Base-by-base conservation (phyloP, 164 flowering plant genomes). In the Piper longum region DNA sequence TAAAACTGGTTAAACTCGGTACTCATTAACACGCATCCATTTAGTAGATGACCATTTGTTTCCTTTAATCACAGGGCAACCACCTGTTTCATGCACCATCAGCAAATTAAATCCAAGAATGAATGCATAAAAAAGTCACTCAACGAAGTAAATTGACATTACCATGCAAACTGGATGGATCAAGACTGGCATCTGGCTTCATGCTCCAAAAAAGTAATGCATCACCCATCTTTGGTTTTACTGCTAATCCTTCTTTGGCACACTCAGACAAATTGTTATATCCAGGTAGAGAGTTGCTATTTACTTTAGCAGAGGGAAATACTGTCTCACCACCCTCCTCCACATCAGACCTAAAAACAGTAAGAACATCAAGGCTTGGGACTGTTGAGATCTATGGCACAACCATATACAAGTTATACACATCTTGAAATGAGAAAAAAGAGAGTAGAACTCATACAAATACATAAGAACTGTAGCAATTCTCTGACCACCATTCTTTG, bases 281-380 rank as follows among this genome's bases (percentile, higher is more conserved):
- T 82, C 89, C 80, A 18, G 89, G 87, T 39, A 78, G 77, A 45
- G 89, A 26, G 36, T 2, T 26, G 36, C 36, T 26, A 26, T 26
- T 26, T 26, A 26, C 36, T 26, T 26, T 26, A 67, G 95, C 86
- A 48, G 82, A 67, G 42, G 99, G 97, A 65, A 93, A 93, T 13
- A 88, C 83, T 8, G 97, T 91, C 79, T 91, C 99, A 16, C 99
- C 97, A 26, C 99, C 99, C 74, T 95, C 97, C 81, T 91, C 99
- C 64, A 95, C 97, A 67, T 95, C 97, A 16, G 97, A 87, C 62
- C 97, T 93, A 78, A 26, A 26, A 26, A 26, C 36, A 26, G 36
- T 26, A 26, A 26, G 36, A 26, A 26, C 36, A 26, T 26, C 36
- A 26, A 26, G 36, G 36, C 36, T 56, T 60, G 60, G 52, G 64